These are phyloP conservation scores for Dendrobium catenatum DNA, from an alignment of 106 monocot genomes.

Conservation along the genomic window DNA sequence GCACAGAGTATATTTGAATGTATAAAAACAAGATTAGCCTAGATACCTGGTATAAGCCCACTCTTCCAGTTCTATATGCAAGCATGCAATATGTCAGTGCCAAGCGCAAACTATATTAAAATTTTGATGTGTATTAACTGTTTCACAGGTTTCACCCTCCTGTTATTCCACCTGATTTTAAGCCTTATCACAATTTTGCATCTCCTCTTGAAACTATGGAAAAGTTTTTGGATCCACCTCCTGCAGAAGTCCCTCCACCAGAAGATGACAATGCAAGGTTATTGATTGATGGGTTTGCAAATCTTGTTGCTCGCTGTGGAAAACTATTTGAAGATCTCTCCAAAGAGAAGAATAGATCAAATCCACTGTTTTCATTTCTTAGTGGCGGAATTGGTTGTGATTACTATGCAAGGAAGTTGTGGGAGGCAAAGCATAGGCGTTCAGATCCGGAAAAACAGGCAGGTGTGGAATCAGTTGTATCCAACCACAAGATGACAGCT, in stretches of 20 bases:
- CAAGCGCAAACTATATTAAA: slow-evolving; percentile 4
- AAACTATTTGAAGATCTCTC: slow-evolving; percentile 89
- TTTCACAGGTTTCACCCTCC: slow-evolving; percentile 76
- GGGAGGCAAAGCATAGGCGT: slow-evolving; percentile 78
- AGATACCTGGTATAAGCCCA: not conserved
- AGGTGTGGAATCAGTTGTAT: slow-evolving; percentile 25
- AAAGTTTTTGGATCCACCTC: slow-evolving; percentile 42
- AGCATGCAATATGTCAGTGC: not conserved
- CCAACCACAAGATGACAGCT: slow-evolving; percentile 57
- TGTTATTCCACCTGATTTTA: slow-evolving; percentile 60
- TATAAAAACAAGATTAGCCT: not conserved
- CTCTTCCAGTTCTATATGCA: not conserved
- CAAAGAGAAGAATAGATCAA: slow-evolving; percentile 69
- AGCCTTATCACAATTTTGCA: slow-evolving; percentile 64
- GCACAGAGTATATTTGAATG: not conserved
- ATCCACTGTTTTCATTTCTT: slow-evolving; percentile 82
- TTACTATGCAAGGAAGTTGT: slow-evolving; percentile 80
- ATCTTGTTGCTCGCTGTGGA: slow-evolving; percentile 81
- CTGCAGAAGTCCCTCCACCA: slow-evolving; percentile 75
- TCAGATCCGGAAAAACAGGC: slow-evolving; percentile 20
- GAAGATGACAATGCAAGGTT: slow-evolving; percentile 60
- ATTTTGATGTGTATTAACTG: not conserved
- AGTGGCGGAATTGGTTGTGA: slow-evolving; percentile 65
- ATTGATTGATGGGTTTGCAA: slow-evolving; percentile 83
- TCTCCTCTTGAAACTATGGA: slow-evolving; percentile 26